A percentile compares a stretch with the other conserved stretches of the same genome.
Conservation (phyloP, 768 basidiomycete genomes). For the Megacollybia marginata region DNA sequence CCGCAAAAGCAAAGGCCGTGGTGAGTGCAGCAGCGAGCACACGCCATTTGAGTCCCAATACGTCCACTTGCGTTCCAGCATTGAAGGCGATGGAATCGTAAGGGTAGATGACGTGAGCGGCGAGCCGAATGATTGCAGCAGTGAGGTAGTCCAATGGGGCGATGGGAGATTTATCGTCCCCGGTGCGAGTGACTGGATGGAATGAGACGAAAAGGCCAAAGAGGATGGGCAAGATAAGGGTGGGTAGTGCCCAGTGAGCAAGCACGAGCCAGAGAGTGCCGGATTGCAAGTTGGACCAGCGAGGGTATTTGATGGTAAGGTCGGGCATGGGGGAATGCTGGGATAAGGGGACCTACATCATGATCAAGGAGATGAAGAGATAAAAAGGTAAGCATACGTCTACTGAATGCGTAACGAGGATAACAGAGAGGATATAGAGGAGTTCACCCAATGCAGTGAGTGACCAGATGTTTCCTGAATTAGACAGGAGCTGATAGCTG, state of each 20-base stretch:
- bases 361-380: not conserved
- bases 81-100: conserved; percentile 23
- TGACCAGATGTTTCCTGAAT: conserved; percentile 53
- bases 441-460: conserved; percentile 49
- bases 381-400: conserved; percentile 24
- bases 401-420: conserved; percentile 47
- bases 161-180: conserved; percentile 11
- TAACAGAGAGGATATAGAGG: conserved; percentile 39
- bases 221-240: conserved; percentile 49
- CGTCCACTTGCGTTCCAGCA: conserved; percentile 34
- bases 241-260: conserved; percentile 56
- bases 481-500: conserved; percentile 49
- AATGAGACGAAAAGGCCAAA: conserved; percentile 59
- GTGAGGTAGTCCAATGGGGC: conserved; percentile 51
- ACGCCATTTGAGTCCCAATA: conserved; percentile 49
- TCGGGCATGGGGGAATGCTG: not conserved
- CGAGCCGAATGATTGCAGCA: conserved; percentile 56
- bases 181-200: conserved; percentile 28
- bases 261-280: conserved; percentile 46
- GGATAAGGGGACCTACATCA: conserved; percentile 5
- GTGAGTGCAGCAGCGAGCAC: conserved; percentile 47
- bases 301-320: conserved; percentile 40
- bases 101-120: conserved; percentile 53
- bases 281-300: conserved; percentile 34
- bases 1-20: conserved; percentile 62